Evolutionary conservation across 140 eudicot genomes (phyloP).

Genomic region (Oenanthe javanica): DNA sequence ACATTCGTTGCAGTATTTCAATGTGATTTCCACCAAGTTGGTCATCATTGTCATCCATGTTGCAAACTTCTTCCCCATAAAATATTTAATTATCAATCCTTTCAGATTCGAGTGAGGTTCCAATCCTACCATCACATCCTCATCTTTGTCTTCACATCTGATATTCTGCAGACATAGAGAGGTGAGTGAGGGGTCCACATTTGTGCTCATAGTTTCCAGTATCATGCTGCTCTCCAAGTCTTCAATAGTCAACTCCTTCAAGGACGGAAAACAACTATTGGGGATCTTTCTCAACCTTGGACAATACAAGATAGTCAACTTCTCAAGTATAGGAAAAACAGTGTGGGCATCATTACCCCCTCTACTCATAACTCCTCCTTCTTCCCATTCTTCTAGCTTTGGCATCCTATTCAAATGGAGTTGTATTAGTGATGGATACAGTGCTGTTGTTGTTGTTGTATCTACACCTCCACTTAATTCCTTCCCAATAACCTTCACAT

Average conservation of each 20-base stretch:
- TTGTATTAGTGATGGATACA: background rate
- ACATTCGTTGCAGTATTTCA: no score
- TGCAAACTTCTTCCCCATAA: conserved; percentile 11
- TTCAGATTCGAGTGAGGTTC: conserved; percentile 11
- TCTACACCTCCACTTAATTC: background rate
- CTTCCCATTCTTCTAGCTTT: conserved; percentile 4
- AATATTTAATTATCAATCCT: background rate
- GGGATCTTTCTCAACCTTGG: background rate
- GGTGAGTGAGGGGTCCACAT: background rate
- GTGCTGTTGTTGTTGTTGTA: no score
- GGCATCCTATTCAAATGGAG: background rate
- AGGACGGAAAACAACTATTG: background rate
- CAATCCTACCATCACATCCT: background rate
- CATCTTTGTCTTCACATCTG: background rate
- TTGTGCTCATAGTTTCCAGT: background rate
- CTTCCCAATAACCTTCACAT: no score
- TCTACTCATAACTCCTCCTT: background rate
- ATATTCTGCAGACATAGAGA: no score
- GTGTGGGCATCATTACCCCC: background rate
- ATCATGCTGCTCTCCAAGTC: background rate
- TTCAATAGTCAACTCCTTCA: background rate
- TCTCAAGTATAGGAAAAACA: conserved; percentile 6
- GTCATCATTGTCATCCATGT: conserved; percentile 12
- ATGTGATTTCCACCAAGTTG: no score
- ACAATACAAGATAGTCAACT: no score